Evolutionary conservation across 2,329 filamentous ascomycete genomes (phyloP).

Genomic region (Aspergillus phoenicis): DNA sequence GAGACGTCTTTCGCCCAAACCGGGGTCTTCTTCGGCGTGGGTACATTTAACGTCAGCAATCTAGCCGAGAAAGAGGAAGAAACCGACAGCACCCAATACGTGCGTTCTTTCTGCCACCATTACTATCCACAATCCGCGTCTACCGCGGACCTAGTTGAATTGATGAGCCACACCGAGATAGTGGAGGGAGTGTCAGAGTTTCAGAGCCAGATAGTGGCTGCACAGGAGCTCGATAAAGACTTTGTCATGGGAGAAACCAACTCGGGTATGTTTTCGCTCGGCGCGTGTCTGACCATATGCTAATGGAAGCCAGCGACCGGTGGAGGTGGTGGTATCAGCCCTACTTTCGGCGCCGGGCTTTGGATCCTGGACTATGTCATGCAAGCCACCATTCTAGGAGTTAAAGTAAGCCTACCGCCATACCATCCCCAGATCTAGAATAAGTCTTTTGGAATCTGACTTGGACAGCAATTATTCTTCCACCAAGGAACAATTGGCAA

Average conservation of each 20-base stretch:
- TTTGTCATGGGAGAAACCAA: constrained; percentile 57
- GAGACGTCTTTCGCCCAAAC: constrained; percentile 34
- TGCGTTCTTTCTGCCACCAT: constrained; percentile 51
- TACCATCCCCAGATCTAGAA: not conserved
- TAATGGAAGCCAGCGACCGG: constrained; percentile 33
- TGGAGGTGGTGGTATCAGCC: constrained; percentile 45
- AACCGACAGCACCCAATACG: constrained; percentile 36
- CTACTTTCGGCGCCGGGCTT: constrained; percentile 53
- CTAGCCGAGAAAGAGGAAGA: constrained; percentile 42
- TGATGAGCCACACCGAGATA: constrained; percentile 52
- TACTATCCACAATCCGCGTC: constrained; percentile 50
- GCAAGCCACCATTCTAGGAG: constrained; percentile 37
- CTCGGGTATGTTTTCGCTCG: constrained; percentile 40
- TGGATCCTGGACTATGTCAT: constrained; percentile 56
- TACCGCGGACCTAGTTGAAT: constrained; percentile 43
- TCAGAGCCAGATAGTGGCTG: constrained; percentile 46
- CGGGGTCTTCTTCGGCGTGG: constrained; percentile 40
- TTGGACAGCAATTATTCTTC: constrained; percentile 47
- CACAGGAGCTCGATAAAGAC: constrained; percentile 43
- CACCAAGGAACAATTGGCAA: constrained; percentile 56
- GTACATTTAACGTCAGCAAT: constrained; percentile 40
- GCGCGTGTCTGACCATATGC: not conserved
- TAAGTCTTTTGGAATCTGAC: not conserved
- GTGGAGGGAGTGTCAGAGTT: constrained; percentile 45
- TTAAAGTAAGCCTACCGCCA: constrained; percentile 10